Conservation (phyloP, 306 rosid genomes). For the Prunus armeniaca region DNA sequence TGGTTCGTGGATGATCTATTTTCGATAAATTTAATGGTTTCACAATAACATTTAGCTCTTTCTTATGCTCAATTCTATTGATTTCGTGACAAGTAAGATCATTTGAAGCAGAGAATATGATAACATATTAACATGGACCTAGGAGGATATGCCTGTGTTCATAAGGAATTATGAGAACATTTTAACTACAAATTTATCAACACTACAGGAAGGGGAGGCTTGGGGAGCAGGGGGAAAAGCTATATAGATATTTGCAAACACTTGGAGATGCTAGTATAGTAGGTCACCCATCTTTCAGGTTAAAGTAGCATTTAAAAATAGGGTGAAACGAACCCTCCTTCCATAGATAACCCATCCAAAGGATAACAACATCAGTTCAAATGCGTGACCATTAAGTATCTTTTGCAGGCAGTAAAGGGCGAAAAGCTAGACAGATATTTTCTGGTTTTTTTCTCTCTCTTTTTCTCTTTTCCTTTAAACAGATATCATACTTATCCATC, state of each 20-base stretch:
- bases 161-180: neutral
- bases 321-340: neutral
- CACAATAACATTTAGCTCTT: too few species aligned
- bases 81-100: too few species aligned
- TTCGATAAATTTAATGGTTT: neutral
- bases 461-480: neutral
- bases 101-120: too few species aligned
- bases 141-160: neutral
- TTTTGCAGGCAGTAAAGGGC: conserved; percentile 10
- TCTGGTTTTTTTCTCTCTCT: neutral
- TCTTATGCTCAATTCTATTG: too few species aligned
- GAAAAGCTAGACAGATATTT: neutral
- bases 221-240: neutral
- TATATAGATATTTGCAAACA: neutral
- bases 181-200: neutral
- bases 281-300: neutral
- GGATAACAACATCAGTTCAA: conserved; percentile 20
- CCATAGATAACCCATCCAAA: neutral
- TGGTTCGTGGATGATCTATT: neutral
- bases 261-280: neutral
- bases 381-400: conserved; percentile 10
- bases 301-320: neutral
- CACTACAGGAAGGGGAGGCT: too few species aligned
- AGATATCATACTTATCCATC: conserved; percentile 23
- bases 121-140: neutral